Evolutionary conservation across 441 rosid species (phyloP), one percentile per base, ranked within the genome.

Genomic region (Erodium texanum): DNA sequence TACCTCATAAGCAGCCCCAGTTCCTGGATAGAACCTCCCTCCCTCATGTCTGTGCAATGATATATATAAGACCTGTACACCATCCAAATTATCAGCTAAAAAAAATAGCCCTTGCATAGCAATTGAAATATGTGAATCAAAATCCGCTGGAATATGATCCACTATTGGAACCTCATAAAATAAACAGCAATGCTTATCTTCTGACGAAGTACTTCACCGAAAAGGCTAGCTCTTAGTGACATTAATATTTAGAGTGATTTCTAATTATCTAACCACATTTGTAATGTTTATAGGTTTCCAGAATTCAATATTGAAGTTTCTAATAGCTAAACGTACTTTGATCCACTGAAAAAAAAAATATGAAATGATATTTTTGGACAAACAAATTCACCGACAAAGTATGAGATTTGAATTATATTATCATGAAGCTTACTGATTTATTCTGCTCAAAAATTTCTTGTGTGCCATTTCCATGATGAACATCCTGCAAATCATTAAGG

Each of bases 391-490:
- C 54, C 4, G 54, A 45, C 18, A 45, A n/a, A 2, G 54, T 14
- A 56, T 10, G 62, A 56, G 23, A 19, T 56, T 7, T 3, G 73
- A 72, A 20, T 32, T 48, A 29, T 27, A 24, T 3, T 54, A 27
- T 62, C 65, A 68, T 70, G 54, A 45, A 78, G 78, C 96, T 78
- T 79, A 94, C 98, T 75, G 93, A 88, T 82, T 87, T 89, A 81
- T 83, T 88, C 70, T 79, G 83, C 64, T 89, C 90, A 79, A 94
- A 92, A 72, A 94, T 89, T 80, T 94, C 97, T 82, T 92, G 99
- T 11, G 97, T 89, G 62, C 98, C 98, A 83, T 94, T 94, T 78
- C 98, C 97, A 87, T 89, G 98, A 83, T 94, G 98, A 68, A 94
- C 99, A 82, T 94, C 98, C 99, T 94, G 86, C 70, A 78, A 70